These are phyloP conservation scores for Teratosphaeria zuluensis DNA, from an alignment of 2,329 filamentous ascomycete species.

Conservation along the genomic window DNA sequence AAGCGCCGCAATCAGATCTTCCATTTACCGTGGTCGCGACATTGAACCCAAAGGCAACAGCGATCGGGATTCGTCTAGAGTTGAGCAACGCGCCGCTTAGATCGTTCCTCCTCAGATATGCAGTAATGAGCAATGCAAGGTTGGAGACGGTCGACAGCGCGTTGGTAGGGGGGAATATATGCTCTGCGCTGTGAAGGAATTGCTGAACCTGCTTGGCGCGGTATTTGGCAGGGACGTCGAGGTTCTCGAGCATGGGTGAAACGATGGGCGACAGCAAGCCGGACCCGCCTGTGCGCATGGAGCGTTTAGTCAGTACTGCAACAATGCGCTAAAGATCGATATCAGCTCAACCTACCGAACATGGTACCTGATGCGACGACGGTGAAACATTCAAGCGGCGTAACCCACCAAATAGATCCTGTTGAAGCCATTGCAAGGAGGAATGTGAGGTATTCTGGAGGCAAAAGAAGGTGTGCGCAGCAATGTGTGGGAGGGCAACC, in stretches of 20 bases:
- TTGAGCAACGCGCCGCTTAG: not conserved
- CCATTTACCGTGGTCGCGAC: constrained; percentile 20
- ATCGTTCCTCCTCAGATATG: constrained; percentile 9
- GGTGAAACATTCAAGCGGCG: constrained; percentile 20
- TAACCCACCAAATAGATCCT: constrained; percentile 21
- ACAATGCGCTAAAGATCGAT: not conserved
- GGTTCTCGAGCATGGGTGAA: constrained; percentile 20
- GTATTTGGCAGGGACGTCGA: constrained; percentile 17
- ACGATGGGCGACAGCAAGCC: constrained; percentile 23
- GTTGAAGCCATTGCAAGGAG: constrained; percentile 15
- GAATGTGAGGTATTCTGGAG: not conserved
- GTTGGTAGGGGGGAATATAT: constrained; percentile 25
- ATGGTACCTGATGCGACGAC: constrained; percentile 21
- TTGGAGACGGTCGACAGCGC: constrained; percentile 20
- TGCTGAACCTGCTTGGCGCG: constrained; percentile 17
- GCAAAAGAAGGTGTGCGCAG: not conserved
- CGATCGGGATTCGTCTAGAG: not conserved
- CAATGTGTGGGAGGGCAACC: not conserved
- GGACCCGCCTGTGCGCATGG: constrained; percentile 15
- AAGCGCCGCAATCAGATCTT: not conserved
- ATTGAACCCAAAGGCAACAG: constrained; percentile 13
- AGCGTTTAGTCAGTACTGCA: not conserved
- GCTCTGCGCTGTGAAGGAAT: constrained; percentile 21
- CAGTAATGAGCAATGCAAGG: constrained; percentile 16
- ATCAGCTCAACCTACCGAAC: constrained; percentile 12